Conservation (phyloP, 139 green algal genomes). For the Yamagishiella unicocca region DNA sequence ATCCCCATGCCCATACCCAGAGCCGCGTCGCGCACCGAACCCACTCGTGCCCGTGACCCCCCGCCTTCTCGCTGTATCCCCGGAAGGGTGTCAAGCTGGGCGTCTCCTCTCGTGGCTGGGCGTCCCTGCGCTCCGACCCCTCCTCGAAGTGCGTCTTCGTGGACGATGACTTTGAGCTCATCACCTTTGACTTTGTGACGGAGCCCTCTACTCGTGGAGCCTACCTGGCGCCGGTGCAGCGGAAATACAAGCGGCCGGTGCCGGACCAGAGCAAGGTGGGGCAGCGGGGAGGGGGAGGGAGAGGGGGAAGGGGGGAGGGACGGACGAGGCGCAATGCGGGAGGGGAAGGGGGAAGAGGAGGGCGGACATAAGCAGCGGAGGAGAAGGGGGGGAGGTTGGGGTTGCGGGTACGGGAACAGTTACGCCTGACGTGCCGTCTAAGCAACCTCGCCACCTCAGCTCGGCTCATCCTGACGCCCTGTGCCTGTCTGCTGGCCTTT, state of each 20-base stretch:
- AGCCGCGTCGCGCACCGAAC: too few species aligned
- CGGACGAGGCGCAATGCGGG: neutral
- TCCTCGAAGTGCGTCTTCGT: constrained; percentile 60
- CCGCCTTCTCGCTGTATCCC: neutral
- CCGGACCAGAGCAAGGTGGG: constrained; percentile 45
- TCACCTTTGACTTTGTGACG: constrained; percentile 85
- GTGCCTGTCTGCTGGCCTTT: too few species aligned
- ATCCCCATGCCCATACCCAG: too few species aligned
- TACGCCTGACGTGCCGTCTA: too few species aligned
- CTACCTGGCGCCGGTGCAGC: constrained; percentile 61
- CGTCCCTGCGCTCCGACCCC: constrained; percentile 62
- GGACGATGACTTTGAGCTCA: constrained; percentile 80
- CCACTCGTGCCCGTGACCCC: too few species aligned
- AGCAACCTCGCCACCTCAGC: too few species aligned
- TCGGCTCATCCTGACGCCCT: too few species aligned
- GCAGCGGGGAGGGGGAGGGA: neutral
- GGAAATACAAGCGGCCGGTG: constrained; percentile 56
- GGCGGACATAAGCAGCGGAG: too few species aligned
- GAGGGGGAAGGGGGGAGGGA: neutral
- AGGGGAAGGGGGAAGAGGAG: neutral
- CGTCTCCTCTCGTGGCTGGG: constrained; percentile 75
- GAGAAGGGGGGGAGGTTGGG: too few species aligned
- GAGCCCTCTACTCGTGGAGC: constrained; percentile 71
- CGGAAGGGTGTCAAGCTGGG: constrained; percentile 74
- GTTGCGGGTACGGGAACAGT: too few species aligned